Percentiles rank a stretch among this genome's conserved stretches.
Evolutionary conservation across 768 basidiomycete species (phyloP).

Genomic region (Russula sp.): DNA sequence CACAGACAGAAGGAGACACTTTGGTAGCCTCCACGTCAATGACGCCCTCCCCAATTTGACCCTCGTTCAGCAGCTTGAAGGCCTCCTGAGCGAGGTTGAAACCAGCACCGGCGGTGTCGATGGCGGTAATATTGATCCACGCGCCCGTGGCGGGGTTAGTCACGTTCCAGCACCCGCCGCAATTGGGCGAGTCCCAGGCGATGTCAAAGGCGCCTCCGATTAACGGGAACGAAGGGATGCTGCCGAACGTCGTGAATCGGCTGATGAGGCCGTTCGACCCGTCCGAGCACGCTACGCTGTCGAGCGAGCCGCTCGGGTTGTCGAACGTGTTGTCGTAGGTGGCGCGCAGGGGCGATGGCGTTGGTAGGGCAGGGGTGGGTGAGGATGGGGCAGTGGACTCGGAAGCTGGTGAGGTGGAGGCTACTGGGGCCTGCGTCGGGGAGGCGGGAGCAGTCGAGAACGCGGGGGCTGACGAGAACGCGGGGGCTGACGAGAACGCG

Average conservation of each 20-base stretch:
- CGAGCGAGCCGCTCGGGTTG: constrained; percentile 32
- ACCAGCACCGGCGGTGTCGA: constrained; percentile 39
- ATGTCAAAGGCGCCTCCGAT: constrained; percentile 52
- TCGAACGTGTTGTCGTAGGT: constrained; percentile 48
- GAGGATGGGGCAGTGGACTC: neutral
- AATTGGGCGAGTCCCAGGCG: constrained; percentile 43
- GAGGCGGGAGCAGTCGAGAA: too few relatives aligned
- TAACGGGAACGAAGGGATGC: constrained; percentile 49
- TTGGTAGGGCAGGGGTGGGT: neutral
- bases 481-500: too few relatives aligned
- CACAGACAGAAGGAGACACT: constrained; percentile 25
- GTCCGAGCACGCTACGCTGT: constrained; percentile 42
- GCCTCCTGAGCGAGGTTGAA: constrained; percentile 34
- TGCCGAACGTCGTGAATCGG: constrained; percentile 41
- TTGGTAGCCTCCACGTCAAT: constrained; percentile 26
- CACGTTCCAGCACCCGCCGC: constrained; percentile 56
- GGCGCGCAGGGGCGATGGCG: neutral
- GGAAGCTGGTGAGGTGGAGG: too few relatives aligned
- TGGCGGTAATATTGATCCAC: constrained; percentile 42
- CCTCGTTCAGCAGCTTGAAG: constrained; percentile 27
- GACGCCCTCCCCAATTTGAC: constrained; percentile 22
- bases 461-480: too few relatives aligned
- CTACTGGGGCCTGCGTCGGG: too few relatives aligned
- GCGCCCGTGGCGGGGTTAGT: constrained; percentile 36
- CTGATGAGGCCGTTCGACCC: constrained; percentile 45